Evolutionary conservation across 163 green algal genomes (phyloP), one percentile per base, ranked within the genome.

Genomic region (Scenedesmus sp.): DNA sequence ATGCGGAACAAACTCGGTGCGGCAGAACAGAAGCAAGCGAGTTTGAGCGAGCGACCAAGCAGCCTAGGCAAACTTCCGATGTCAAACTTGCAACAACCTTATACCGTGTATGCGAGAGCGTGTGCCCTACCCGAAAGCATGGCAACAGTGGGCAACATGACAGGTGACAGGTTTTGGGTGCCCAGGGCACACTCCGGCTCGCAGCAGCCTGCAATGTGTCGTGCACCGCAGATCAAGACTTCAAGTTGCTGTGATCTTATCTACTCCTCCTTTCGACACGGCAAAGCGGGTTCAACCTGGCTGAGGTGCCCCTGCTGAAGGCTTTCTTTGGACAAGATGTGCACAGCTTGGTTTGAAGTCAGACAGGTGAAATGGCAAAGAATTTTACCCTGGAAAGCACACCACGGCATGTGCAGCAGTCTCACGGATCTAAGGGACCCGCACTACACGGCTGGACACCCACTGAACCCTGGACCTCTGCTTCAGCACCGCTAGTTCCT

Each of bases 81-180:
- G 6, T 76, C 66, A 64, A 76, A 20, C 66, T 76, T 46, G 34
- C 34, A 46, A 46, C 34, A 46, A 46, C 34, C 34, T 46, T 46
- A 46, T 46, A 46, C 34, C 34, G 34, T 46, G 34, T 46, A 46
- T 46, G 70, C 2, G 3, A 52, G 5, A 52, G 70, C 23, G 2
- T 52, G 70, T 79, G 70, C 70, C 0, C 23, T 10, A 64, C 8
- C 59, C 9, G 59, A 52, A 5, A 79, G 23, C 46, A 1, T 5
- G 20, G 70, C 23, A 79, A 23, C 5, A 79, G 70, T 15, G 52
- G 70, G 23, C 12, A 26, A 79, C 70, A 79, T 79, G 70, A 79
- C 70, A 79, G 70, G 70, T 79, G 70, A 79, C 70, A 79, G 70
- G 70, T 79, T 79, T 79, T 79, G 70, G 70, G n/a, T 76, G 66